Evolutionary conservation across 495 filamentous ascomycete species (phyloP), one percentile per base, ranked within the genome.

Genomic region (Neurospora sp.): DNA sequence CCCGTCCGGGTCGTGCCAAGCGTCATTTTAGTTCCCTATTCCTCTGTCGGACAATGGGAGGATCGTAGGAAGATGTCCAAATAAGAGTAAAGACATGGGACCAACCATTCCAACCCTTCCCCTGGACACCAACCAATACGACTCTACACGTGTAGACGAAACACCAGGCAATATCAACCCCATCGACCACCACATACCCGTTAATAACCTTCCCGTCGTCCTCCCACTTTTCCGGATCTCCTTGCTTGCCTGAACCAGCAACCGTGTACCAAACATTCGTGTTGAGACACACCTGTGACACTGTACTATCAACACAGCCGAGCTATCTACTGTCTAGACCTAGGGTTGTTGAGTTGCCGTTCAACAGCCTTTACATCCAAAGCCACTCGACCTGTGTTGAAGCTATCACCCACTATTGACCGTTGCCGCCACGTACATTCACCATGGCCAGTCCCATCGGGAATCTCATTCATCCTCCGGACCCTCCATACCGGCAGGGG

Each of bases 401-500:
- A 46, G n/a, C 44, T 7, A 18, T 18, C 41, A 14, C 54, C 14
- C 12, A 62, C n/a, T 27, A 23, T 31, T 35, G 49, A 60, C 20
- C 1, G 2, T 62, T 62, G 9, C 4, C 49, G 23, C 14, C 46
- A 35, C 72, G 20, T 18, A 35, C 72, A 37, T 23, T 23, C 71
- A 70, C 70, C 49, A 79, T 80, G 77, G 77, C 77, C 69, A 79
- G 77, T 39, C 80, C 80, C 42, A 77, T 79, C 42, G 73, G 73
- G 4, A 74, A 79, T 44, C 74, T 80, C 71, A 75, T 78, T 49
- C 74, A 78, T 39, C 78, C 74, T 39, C 74, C 71, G 31, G 70
- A 75, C 11, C 70, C 70, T 40, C 69, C 66, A 62, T 60, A 72
- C 49, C 60, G 31, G 42, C 38, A 70, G 20, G 27, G 37, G 38